phyloP scores from a whole-genome alignment of 257 asterid genomes.

The Penstemon eatonii region DNA sequence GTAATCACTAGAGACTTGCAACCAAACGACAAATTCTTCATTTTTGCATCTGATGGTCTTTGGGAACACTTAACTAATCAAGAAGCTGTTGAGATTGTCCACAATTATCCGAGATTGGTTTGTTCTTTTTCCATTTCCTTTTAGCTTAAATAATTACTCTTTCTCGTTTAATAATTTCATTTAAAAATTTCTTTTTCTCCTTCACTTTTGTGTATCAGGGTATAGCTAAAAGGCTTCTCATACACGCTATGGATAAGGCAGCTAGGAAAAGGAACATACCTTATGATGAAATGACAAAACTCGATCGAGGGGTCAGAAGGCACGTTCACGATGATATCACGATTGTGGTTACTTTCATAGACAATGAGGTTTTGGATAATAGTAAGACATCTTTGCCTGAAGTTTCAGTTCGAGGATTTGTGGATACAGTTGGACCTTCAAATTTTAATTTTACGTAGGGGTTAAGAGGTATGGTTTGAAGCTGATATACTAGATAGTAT shows the following conservation, averaged over 20 bases:
- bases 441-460: slow-evolving; percentile 39
- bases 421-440: slow-evolving; percentile 52
- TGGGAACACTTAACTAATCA: slow-evolving; percentile 80
- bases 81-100: slow-evolving; percentile 74
- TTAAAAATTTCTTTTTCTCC: neutral
- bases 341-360: slow-evolving; percentile 64
- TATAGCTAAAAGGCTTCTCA: slow-evolving; percentile 68
- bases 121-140: slow-evolving; percentile 1
- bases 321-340: slow-evolving; percentile 68
- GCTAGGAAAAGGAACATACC: slow-evolving; percentile 41
- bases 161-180: neutral
- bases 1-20: slow-evolving; percentile 41
- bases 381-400: slow-evolving; percentile 34
- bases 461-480: neutral
- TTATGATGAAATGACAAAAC: slow-evolving; percentile 49
- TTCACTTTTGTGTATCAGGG: slow-evolving; percentile 44
- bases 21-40: slow-evolving; percentile 62
- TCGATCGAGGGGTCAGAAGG: slow-evolving; percentile 53
- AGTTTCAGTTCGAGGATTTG: slow-evolving; percentile 56
- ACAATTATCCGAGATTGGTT: slow-evolving; percentile 68
- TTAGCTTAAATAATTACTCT: neutral
- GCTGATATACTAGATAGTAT: neutral
- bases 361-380: slow-evolving; percentile 45
- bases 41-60: slow-evolving; percentile 90
- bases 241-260: slow-evolving; percentile 50